Conservation (phyloP, 352 stramenopile species). For the Globisporangium barbulae region DNA sequence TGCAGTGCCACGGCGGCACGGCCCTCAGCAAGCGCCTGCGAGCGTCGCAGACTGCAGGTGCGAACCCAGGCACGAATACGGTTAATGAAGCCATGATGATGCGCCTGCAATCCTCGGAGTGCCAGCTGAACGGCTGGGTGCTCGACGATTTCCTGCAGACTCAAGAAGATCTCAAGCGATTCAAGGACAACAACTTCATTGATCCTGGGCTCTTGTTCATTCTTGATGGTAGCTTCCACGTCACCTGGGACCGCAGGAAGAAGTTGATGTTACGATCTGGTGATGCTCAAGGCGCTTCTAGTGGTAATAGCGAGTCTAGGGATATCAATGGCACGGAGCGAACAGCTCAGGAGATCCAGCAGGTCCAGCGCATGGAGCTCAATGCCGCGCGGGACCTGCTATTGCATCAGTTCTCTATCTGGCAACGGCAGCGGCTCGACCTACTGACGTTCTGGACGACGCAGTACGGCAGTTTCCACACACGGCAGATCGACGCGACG, state of each 20-base stretch:
- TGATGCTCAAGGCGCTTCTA: neutral
- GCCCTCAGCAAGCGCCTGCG: constrained; percentile 23
- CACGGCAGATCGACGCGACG: constrained; percentile 39
- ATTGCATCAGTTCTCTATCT: constrained; percentile 24
- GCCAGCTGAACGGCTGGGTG: constrained; percentile 54
- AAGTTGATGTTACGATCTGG: neutral
- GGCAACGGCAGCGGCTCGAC: constrained; percentile 46
- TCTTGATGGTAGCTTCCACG: constrained; percentile 33
- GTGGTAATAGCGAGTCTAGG: neutral
- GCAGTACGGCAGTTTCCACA: constrained; percentile 44
- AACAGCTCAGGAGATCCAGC: neutral
- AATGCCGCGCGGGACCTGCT: constrained; percentile 21
- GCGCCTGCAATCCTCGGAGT: constrained; percentile 58
- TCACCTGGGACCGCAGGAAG: constrained; percentile 25
- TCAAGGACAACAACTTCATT: constrained; percentile 16
- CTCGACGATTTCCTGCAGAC: constrained; percentile 51
- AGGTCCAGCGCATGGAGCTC: constrained; percentile 6
- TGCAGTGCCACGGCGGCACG: constrained; percentile 46
- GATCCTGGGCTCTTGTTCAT: constrained; percentile 51
- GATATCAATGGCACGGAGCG: neutral
- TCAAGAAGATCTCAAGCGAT: constrained; percentile 29
- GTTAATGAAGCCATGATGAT: constrained; percentile 35
- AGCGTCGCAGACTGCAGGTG: constrained; percentile 8
- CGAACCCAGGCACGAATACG: constrained; percentile 18
- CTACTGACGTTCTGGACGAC: constrained; percentile 42